These are phyloP conservation scores for Cyberlindnera petersonii DNA, from an alignment of 805 yeast species.

Conservation along the genomic window DNA sequence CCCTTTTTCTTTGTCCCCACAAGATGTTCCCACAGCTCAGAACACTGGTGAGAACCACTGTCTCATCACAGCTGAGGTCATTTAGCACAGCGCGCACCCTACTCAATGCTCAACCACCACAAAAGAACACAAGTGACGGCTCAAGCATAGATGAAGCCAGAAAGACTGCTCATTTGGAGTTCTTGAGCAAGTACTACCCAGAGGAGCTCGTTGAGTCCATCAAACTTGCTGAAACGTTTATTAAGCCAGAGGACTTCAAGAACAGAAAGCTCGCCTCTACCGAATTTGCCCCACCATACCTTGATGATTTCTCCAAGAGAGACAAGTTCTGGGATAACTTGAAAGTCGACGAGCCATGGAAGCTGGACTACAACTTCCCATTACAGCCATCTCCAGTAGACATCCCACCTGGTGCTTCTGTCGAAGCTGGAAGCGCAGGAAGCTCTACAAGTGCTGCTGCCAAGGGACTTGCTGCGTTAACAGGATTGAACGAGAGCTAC, in stretches of 20 bases:
- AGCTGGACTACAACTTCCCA: constrained; percentile 46
- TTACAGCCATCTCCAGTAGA: constrained; percentile 54
- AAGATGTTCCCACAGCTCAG: constrained; percentile 10
- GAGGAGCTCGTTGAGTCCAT: constrained; percentile 80
- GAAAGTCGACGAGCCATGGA: constrained; percentile 48
- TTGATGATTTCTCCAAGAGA: constrained; percentile 63
- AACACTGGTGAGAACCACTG: constrained; percentile 4
- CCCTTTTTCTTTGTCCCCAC: no score
- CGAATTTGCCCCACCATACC: constrained; percentile 64
- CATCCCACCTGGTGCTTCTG: constrained; percentile 47
- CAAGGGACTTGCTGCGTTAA: constrained; percentile 52
- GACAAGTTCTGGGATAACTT: constrained; percentile 76
- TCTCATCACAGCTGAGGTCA: constrained; percentile 2
- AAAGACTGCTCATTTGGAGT: constrained; percentile 29
- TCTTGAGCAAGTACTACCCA: constrained; percentile 69
- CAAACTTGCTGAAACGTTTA: constrained; percentile 70
- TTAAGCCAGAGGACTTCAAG: constrained; percentile 60
- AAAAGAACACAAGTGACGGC: not conserved
- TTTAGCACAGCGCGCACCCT: constrained; percentile 10
- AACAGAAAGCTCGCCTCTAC: constrained; percentile 37
- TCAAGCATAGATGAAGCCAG: constrained; percentile 1
- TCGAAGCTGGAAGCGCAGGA: constrained; percentile 23
- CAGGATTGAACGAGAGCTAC: constrained; percentile 63
- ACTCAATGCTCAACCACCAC: constrained; percentile 3
- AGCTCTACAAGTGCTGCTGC: constrained; percentile 34